Base-by-base conservation (phyloP, 2,329 filamentous ascomycete genomes). In the Fusarium poae region DNA sequence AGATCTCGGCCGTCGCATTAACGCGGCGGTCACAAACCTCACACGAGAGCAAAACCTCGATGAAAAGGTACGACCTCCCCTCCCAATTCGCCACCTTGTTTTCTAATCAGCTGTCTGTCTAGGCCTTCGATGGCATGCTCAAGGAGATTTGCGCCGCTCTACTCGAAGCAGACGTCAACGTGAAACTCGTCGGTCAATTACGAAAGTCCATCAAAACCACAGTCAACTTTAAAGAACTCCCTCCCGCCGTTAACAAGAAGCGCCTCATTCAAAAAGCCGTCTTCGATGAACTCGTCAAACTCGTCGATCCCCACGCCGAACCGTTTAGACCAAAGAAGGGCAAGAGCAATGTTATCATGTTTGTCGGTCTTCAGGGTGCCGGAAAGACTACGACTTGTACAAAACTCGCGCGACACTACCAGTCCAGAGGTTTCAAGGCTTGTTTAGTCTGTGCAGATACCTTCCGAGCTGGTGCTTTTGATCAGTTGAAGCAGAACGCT, bases 311-410 rank as follows among this genome's bases (percentile, higher is more conserved):
- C 27, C 95, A 98, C 80, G 91, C 92, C 74, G 94, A 97, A 71
- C 91, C 95, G 0, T 99, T 97, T 85, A 96, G 97, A 79, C 94
- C 95, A 23, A 97, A 97, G 83, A 99, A 98, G 82, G 94, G 94
- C 70, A 96, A 94, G 79, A 86, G 91, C 68, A 99, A 97, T 79
- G 92, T 99, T 77, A 97, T 99, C 81, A 99, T 99, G 96, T 98
- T 99, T 79, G 96, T 99, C 67, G 96, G 96, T 82, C 86, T 99
- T 49, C 96, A 99, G 81, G 96, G 96, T 84, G 93, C 95, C 7
- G 96, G 96, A 79, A 99, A 99, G 82, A 99, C 96, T 25, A 99
- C 96, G 2, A 97, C 95, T 15, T 98, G 96, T 86, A 99, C 96
- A 40, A 99, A 99, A 82, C 85, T 99, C 68, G 96, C 96, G 20